phyloP scores from a whole-genome alignment of 768 basidiomycete genomes.

The Tricholoma bakamatsutake region DNA sequence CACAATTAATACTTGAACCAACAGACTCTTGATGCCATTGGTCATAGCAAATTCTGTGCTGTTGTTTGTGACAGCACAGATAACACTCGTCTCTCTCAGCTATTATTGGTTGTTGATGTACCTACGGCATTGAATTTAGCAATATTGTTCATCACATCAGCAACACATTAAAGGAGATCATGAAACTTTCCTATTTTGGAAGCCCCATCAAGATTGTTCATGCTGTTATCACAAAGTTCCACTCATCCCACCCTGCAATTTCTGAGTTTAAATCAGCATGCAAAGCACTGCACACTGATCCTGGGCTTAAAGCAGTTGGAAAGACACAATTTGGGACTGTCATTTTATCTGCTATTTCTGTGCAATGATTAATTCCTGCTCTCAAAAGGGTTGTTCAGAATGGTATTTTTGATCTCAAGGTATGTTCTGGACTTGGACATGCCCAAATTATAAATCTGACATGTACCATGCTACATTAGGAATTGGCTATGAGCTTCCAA shows the following conservation, averaged over 20 bases:
- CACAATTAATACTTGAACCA: too few relatives aligned
- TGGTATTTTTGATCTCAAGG: too few relatives aligned
- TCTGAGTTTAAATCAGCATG: background rate
- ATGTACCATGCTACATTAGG: background rate
- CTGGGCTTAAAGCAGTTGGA: background rate
- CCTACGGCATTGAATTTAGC: constrained; percentile 9
- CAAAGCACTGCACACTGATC: too few relatives aligned
- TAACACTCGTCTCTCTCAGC: constrained; percentile 15
- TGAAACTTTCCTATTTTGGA: constrained; percentile 16
- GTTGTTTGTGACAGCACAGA: constrained; percentile 23
- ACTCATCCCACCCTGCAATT: background rate
- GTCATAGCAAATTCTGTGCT: constrained; percentile 14
- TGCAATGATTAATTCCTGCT: background rate
- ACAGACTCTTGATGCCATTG: constrained; percentile 13
- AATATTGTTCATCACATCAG: constrained; percentile 20
- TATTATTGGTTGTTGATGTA: background rate
- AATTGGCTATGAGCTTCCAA: background rate
- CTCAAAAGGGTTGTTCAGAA: too few relatives aligned
- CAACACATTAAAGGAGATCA: constrained; percentile 19
- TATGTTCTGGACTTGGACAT: background rate
- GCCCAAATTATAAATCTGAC: background rate
- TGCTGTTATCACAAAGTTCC: background rate
- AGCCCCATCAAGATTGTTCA: background rate
- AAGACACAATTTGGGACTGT: background rate
- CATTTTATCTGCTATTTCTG: background rate